These are phyloP conservation scores for Cicer bijugum DNA, from an alignment of 306 rosid species.

Conservation along the genomic window DNA sequence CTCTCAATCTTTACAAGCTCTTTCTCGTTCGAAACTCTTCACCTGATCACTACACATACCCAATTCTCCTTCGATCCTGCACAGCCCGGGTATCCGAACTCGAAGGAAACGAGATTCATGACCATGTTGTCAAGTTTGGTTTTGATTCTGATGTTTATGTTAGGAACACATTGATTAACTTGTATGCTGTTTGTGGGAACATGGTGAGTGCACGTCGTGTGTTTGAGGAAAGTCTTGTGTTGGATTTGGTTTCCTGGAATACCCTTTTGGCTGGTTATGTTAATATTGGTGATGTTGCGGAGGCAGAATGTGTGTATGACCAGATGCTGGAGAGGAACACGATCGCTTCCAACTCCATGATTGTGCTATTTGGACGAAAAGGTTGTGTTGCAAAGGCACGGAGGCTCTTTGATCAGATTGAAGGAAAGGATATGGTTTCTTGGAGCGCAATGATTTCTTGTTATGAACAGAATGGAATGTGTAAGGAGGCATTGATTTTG, in stretches of 20 bases:
- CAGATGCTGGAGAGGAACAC: conserved; percentile 64
- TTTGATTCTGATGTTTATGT: conserved; percentile 65
- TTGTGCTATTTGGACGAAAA: conserved; percentile 60
- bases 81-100: conserved; percentile 50
- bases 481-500: conserved; percentile 62
- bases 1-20: conserved; percentile 36
- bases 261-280: conserved; percentile 76
- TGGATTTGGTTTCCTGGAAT: conserved; percentile 82
- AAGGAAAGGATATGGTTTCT: conserved; percentile 65
- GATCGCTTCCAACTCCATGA: conserved; percentile 78
- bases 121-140: conserved; percentile 63
- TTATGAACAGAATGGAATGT: conserved; percentile 68
- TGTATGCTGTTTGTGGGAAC: conserved; percentile 68
- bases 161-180: conserved; percentile 67
- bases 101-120: conserved; percentile 67
- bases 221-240: conserved; percentile 71
- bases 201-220: conserved; percentile 60
- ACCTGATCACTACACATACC: conserved; percentile 56
- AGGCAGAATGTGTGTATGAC: conserved; percentile 51
- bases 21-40: background rate
- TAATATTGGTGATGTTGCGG: conserved; percentile 52
- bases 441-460: conserved; percentile 89
- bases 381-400: conserved; percentile 59
- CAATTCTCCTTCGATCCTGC: conserved; percentile 71
- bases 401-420: conserved; percentile 55